Conservation (phyloP, 352 stramenopile species). For the Phytopythium mirpurense region DNA sequence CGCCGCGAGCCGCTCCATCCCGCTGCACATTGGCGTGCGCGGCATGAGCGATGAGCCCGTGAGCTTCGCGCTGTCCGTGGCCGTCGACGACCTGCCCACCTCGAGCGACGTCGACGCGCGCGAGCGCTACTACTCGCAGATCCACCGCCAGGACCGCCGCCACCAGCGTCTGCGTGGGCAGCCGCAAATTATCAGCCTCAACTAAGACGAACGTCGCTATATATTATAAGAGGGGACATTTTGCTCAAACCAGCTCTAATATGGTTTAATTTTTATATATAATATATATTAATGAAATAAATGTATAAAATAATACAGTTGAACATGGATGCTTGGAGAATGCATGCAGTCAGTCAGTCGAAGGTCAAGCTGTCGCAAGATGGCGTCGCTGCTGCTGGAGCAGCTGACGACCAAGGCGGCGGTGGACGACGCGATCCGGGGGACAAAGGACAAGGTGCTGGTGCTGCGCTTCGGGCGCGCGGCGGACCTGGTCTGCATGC, state of each 20-base stretch:
- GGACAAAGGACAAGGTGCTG: conserved; percentile 77
- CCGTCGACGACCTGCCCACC: conserved; percentile 52
- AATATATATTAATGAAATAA: neutral
- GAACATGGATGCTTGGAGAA: no score
- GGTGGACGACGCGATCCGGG: conserved; percentile 73
- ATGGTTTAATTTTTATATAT: neutral
- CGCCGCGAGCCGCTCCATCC: conserved; percentile 37
- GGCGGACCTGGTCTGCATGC: conserved; percentile 63
- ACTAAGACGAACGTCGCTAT: no score
- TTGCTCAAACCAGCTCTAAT: neutral
- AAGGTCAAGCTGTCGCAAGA: conserved; percentile 4
- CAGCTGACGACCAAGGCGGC: conserved; percentile 49
- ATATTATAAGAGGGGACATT: neutral
- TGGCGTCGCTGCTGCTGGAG: conserved; percentile 76
- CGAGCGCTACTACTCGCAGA: conserved; percentile 53
- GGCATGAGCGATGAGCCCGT: conserved; percentile 26
- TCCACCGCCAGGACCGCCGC: conserved; percentile 22
- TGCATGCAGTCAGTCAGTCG: conserved; percentile 79
- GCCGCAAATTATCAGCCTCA: neutral
- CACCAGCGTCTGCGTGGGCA: conserved; percentile 8
- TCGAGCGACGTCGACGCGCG: conserved; percentile 40
- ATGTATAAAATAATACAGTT: neutral
- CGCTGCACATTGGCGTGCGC: conserved; percentile 68
- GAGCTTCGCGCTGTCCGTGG: conserved; percentile 46
- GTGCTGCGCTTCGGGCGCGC: conserved; percentile 76